Conservation (phyloP, 2,329 filamentous ascomycete species). For the Graphiopsis chlorocephala region DNA sequence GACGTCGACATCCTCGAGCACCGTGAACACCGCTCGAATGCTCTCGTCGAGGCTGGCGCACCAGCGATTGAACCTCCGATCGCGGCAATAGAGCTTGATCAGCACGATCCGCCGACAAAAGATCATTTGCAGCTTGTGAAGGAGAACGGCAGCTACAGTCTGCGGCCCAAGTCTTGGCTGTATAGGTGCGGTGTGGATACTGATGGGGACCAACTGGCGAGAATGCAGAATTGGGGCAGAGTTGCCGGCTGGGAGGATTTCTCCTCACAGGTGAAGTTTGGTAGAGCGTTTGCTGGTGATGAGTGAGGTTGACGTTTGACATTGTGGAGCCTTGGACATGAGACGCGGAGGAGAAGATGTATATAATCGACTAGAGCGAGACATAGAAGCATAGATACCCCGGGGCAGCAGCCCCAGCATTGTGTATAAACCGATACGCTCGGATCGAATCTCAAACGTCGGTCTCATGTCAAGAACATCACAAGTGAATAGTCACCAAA, state of each 20-base stretch:
- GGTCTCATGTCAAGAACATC: neutral
- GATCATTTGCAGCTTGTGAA: slow-evolving; percentile 33
- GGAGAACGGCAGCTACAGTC: slow-evolving; percentile 29
- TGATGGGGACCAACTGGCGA: slow-evolving; percentile 16
- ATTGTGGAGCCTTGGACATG: neutral
- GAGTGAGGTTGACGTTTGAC: neutral
- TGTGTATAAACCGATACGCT: neutral
- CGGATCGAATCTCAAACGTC: neutral
- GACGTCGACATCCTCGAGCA: slow-evolving; percentile 49
- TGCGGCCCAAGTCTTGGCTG: slow-evolving; percentile 34
- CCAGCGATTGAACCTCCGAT: slow-evolving; percentile 18
- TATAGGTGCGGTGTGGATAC: slow-evolving; percentile 16
- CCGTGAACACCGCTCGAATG: slow-evolving; percentile 34
- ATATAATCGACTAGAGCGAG: no score
- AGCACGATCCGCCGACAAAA: neutral
- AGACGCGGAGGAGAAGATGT: neutral
- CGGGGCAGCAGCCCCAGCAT: neutral
- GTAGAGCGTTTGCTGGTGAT: slow-evolving; percentile 8
- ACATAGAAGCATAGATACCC: neutral
- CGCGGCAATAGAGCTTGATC: slow-evolving; percentile 15
- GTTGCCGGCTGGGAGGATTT: slow-evolving; percentile 35
- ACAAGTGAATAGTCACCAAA: neutral
- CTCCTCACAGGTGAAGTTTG: slow-evolving; percentile 34
- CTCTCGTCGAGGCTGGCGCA: slow-evolving; percentile 25
- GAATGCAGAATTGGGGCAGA: slow-evolving; percentile 25